Conservation (phyloP, 345 rosid genomes). For the Durio zibethinus region DNA sequence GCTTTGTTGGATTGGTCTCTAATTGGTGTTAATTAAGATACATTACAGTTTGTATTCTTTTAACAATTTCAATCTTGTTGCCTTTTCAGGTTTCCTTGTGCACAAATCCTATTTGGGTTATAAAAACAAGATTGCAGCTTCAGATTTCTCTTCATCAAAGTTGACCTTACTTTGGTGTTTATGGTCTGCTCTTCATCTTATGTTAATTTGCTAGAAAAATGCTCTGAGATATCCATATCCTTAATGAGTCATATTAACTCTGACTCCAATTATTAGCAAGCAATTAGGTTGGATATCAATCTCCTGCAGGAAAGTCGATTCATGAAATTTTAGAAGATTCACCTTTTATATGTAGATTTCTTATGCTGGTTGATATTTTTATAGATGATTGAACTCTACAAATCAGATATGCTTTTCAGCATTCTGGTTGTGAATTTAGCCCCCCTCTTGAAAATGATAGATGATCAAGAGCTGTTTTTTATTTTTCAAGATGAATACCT, state of each 20-base stretch:
- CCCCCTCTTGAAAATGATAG: background rate
- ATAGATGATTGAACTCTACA: background rate
- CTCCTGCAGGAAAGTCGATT: background rate
- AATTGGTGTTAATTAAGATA: background rate
- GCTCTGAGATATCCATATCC: slow-evolving; percentile 24
- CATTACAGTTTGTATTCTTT: background rate
- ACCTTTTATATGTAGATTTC: background rate
- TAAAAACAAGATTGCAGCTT: slow-evolving; percentile 94
- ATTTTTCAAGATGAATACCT: background rate
- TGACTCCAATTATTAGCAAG: slow-evolving; percentile 12
- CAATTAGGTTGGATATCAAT: slow-evolving; percentile 9
- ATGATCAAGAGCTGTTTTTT: background rate
- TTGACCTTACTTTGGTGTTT: slow-evolving; percentile 67
- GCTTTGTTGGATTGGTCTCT: background rate
- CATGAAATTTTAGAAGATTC: background rate
- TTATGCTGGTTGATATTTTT: background rate
- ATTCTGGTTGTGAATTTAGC: background rate
- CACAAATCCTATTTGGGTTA: slow-evolving; percentile 92
- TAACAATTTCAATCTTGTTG: slow-evolving; percentile 16
- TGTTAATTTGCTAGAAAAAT: slow-evolving; percentile 29
- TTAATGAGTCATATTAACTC: slow-evolving; percentile 26
- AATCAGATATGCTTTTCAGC: background rate
- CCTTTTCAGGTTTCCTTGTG: slow-evolving; percentile 70
- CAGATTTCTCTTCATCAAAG: slow-evolving; percentile 84
- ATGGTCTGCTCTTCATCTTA: slow-evolving; percentile 58